Evolutionary conservation across 345 rosid species (phyloP).

Genomic region (Brassica rapa): DNA sequence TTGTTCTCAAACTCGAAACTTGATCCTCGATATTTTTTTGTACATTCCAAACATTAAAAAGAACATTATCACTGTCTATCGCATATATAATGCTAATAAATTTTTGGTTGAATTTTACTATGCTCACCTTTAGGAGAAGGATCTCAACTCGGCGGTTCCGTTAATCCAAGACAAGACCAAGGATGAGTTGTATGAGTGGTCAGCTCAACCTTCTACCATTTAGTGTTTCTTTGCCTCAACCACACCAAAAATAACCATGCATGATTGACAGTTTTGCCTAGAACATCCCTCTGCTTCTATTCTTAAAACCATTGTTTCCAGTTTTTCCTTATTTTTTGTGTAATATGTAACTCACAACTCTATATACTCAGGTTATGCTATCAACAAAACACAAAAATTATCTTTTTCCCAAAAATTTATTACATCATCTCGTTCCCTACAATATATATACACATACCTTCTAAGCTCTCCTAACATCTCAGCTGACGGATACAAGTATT

Average conservation of each 20-base stretch:
- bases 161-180: background rate
- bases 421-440: background rate
- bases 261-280: background rate
- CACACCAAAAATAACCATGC: background rate
- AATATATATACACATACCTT: background rate
- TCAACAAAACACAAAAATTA: background rate
- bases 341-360: background rate
- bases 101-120: too few relatives aligned
- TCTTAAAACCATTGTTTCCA: too few relatives aligned
- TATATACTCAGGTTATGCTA: background rate
- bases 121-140: too few relatives aligned
- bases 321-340: too few relatives aligned
- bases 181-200: background rate
- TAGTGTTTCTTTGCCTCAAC: background rate
- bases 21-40: background rate
- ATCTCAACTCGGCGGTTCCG: background rate
- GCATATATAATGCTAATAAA: background rate
- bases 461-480: background rate
- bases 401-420: background rate
- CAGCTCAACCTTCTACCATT: background rate
- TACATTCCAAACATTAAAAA: background rate
- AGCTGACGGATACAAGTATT: background rate
- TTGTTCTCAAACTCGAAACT: background rate
- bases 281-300: too few relatives aligned
- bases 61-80: background rate